A percentile compares a stretch with the other conserved stretches of the same genome.
Evolutionary conservation across 208 protist species (phyloP).

Genomic region (Trypanosoma caninum): DNA sequence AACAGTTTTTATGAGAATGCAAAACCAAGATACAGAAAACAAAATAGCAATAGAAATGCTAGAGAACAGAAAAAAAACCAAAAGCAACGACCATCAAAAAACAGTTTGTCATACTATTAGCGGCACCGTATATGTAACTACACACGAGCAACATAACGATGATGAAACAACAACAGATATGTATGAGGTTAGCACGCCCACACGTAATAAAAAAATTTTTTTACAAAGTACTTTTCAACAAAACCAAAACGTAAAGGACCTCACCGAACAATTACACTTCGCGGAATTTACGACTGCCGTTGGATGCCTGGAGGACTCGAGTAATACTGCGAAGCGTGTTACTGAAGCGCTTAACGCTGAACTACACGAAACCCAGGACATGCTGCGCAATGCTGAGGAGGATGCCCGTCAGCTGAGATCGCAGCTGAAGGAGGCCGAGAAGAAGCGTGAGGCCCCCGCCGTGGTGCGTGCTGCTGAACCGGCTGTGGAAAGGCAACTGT

Average conservation of each 20-base stretch:
- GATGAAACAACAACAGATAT: no score
- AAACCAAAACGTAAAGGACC: neutral
- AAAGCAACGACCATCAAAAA: no score
- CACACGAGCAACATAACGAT: no score
- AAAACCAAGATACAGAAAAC: no score
- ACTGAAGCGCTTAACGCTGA: slow-evolving; percentile 8
- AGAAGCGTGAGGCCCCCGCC: slow-evolving; percentile 1
- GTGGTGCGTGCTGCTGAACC: neutral
- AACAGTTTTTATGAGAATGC: no score
- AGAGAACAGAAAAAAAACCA: no score
- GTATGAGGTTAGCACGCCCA: no score
- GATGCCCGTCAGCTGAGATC: slow-evolving; percentile 11
- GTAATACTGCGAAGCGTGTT: neutral
- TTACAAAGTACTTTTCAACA: neutral
- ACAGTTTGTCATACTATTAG: no score
- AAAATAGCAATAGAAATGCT: no score
- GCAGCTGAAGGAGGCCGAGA: slow-evolving; percentile 17
- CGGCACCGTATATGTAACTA: no score
- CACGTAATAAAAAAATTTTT: no score
- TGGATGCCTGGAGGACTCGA: slow-evolving; percentile 1
- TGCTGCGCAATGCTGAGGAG: slow-evolving; percentile 20
- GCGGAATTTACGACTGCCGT: slow-evolving; percentile 4
- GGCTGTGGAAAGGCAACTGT: slow-evolving; percentile 14
- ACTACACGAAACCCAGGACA: slow-evolving; percentile 19
- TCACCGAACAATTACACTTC: neutral